These are phyloP conservation scores for Bipolaris oryzae DNA, from an alignment of 2,329 filamentous ascomycete species.

Conservation along the genomic window DNA sequence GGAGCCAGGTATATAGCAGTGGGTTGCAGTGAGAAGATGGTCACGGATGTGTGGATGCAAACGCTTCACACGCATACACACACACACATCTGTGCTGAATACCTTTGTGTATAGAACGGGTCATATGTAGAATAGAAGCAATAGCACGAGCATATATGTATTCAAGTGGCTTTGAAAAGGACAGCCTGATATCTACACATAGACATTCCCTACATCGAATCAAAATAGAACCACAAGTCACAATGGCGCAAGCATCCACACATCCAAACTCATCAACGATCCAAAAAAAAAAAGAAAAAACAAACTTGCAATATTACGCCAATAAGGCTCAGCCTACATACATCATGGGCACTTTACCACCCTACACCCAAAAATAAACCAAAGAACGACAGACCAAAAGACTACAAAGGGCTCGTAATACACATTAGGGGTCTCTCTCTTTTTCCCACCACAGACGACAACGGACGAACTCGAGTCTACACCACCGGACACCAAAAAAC, in stretches of 20 bases:
- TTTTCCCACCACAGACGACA: too few species aligned
- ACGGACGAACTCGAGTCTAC: not conserved
- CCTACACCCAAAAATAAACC: not conserved
- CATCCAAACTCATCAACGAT: not conserved
- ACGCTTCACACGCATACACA: too few species aligned
- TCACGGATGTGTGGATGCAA: too few species aligned
- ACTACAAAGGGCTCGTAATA: slow-evolving; percentile 2
- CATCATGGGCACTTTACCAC: not conserved
- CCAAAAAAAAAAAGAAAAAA: not conserved
- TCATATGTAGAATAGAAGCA: too few species aligned
- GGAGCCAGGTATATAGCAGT: too few species aligned
- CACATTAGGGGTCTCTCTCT: slow-evolving; percentile 1
- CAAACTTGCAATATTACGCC: not conserved
- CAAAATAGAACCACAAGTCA: not conserved
- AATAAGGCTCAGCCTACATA: not conserved
- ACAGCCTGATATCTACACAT: not conserved
- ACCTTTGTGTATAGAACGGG: too few species aligned
- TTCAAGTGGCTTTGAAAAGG: too few species aligned
- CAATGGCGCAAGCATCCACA: not conserved
- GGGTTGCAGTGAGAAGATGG: too few species aligned
- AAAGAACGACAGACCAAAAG: not conserved
- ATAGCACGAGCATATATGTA: too few species aligned
- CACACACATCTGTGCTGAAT: too few species aligned
- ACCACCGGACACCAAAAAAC: not conserved
- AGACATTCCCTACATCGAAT: too few species aligned